Evolutionary conservation across 1,139 yeast genomes (phyloP).

Genomic region (Entelexis paramagnoliae): DNA sequence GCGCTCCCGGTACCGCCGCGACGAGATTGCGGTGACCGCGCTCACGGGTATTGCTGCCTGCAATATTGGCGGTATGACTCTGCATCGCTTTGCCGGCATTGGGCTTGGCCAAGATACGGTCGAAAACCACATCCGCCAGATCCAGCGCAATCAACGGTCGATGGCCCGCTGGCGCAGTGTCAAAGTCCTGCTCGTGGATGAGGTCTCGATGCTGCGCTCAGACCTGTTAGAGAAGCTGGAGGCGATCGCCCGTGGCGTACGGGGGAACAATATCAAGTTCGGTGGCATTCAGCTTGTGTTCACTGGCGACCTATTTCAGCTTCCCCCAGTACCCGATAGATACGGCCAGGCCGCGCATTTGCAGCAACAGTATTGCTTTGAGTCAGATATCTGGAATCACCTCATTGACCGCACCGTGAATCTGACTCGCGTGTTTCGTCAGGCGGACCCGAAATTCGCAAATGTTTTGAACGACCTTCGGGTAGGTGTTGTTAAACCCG

Average conservation of each 20-base stretch:
- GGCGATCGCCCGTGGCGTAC: slow-evolving; percentile 47
- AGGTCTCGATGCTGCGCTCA: slow-evolving; percentile 83
- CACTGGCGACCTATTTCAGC: slow-evolving; percentile 84
- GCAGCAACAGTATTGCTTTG: slow-evolving; percentile 54
- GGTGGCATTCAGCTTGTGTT: slow-evolving; percentile 82
- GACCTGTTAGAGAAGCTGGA: slow-evolving; percentile 61
- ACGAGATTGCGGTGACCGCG: slow-evolving; percentile 50
- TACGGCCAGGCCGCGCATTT: background rate
- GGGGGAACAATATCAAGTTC: slow-evolving; percentile 48
- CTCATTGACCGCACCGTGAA: slow-evolving; percentile 58
- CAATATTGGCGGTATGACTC: slow-evolving; percentile 77
- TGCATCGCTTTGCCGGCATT: slow-evolving; percentile 79
- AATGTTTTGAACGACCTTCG: slow-evolving; percentile 84
- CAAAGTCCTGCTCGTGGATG: slow-evolving; percentile 68
- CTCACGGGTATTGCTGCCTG: slow-evolving; percentile 91
- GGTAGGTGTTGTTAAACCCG: slow-evolving; percentile 51
- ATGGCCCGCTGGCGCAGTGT: slow-evolving; percentile 48
- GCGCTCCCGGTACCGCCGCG: slow-evolving; percentile 38
- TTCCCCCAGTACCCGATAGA: slow-evolving; percentile 65
- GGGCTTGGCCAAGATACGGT: slow-evolving; percentile 52
- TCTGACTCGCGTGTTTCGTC: slow-evolving; percentile 77
- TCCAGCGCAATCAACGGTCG: slow-evolving; percentile 39
- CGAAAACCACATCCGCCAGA: slow-evolving; percentile 41
- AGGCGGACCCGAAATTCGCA: slow-evolving; percentile 72
- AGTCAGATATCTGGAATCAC: slow-evolving; percentile 60